Percentiles rank a stretch among this genome's conserved stretches.
phyloP scores from a whole-genome alignment of 2,329 filamentous ascomycete species.

The Colletotrichum tofieldiae region DNA sequence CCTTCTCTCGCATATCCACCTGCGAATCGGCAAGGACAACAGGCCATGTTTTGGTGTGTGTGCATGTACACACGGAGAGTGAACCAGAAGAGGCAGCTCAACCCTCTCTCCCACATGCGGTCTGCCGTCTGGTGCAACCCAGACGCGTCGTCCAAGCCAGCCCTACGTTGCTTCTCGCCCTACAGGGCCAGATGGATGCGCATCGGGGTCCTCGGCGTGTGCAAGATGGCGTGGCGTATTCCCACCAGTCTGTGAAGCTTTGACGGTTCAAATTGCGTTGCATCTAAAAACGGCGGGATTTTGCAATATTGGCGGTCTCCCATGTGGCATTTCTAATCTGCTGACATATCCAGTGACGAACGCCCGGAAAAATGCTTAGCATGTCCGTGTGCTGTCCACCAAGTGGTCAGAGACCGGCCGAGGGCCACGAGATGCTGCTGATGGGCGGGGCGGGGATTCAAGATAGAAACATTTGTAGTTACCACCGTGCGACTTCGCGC shows the following conservation, averaged over 20 bases:
- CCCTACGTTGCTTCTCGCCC: conserved; percentile 32
- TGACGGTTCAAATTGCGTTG: not conserved
- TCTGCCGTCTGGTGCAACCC: conserved; percentile 29
- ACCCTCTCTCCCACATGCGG: conserved; percentile 27
- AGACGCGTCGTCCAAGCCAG: conserved; percentile 25
- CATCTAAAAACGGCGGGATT: conserved; percentile 1
- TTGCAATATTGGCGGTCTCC: not conserved
- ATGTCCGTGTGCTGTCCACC: not conserved
- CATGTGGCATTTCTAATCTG: conserved; percentile 32
- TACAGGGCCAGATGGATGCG: conserved; percentile 26
- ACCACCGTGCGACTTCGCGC: not conserved
- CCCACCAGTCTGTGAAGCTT: conserved; percentile 3
- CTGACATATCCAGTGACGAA: conserved; percentile 17
- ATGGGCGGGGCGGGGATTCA: not conserved
- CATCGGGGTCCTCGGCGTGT: conserved; percentile 10
- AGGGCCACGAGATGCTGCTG: not conserved
- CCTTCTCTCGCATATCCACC: conserved; percentile 20
- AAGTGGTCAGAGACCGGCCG: conserved; percentile 1
- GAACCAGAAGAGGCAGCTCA: conserved; percentile 19
- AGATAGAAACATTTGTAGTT: not conserved
- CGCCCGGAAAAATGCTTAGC: conserved; percentile 18
- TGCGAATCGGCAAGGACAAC: conserved; percentile 23
- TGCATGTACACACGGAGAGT: conserved; percentile 15
- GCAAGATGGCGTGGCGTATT: not conserved
- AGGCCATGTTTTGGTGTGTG: conserved; percentile 4